Percentiles rank a stretch among this genome's conserved stretches.
Evolutionary conservation across 2,329 filamentous ascomycete genomes (phyloP).

Genomic region (Penicillium sp.): DNA sequence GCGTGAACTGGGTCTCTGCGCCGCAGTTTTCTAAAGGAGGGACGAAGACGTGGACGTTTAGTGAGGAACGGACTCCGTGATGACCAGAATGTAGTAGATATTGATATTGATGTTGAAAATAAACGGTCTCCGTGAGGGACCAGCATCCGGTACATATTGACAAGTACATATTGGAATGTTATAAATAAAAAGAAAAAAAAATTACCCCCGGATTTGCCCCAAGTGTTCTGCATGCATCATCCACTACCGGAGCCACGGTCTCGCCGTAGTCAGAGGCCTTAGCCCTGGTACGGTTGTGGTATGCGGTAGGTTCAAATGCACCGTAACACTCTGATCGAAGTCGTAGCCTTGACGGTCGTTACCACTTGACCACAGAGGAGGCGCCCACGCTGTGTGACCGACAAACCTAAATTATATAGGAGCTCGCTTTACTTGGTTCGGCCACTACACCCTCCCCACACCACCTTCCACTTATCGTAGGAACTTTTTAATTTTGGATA

Average conservation of each 20-base stretch:
- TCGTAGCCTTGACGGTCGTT: neutral
- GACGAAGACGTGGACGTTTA: constrained; percentile 9
- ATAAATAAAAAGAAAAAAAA: neutral
- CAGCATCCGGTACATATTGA: neutral
- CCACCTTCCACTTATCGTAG: neutral
- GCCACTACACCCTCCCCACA: neutral
- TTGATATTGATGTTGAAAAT: too few relatives aligned
- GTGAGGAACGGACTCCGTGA: neutral
- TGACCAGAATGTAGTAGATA: too few relatives aligned
- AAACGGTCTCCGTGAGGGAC: too few relatives aligned
- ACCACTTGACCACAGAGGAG: neutral
- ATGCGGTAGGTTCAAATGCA: neutral
- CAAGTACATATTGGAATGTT: too few relatives aligned
- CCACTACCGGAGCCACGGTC: neutral
- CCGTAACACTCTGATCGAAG: neutral
- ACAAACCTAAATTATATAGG: neutral
- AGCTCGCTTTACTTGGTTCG: neutral
- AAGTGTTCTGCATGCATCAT: neutral
- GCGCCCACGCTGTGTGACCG: neutral
- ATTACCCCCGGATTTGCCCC: neutral
- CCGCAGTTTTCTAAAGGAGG: constrained; percentile 11
- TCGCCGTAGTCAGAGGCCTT: neutral
- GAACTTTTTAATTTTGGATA: neutral
- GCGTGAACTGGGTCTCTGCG: constrained; percentile 14
- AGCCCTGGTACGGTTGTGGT: neutral